Percentiles rank a stretch among this genome's conserved stretches.
Conservation (phyloP, 2,329 filamentous ascomycete species). For the Clarireedia homoeocarpa region DNA sequence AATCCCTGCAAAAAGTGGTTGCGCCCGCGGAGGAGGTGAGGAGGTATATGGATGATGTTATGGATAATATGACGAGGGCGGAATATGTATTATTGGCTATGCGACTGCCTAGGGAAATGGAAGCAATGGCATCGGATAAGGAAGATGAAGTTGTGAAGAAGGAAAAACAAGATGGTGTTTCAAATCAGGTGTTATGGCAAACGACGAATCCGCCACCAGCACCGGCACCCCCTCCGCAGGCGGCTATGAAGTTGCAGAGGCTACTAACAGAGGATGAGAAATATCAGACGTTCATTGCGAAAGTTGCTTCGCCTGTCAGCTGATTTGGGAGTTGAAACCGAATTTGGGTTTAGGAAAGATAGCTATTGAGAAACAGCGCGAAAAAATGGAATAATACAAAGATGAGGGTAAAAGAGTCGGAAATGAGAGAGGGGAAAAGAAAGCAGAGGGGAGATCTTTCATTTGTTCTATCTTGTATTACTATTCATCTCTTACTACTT, state of each 20-base stretch:
- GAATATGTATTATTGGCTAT: conserved; percentile 62
- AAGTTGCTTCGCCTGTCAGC: conserved; percentile 8
- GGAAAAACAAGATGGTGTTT: conserved; percentile 9
- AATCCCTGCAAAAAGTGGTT: conserved; percentile 53
- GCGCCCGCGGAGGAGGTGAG: conserved; percentile 55
- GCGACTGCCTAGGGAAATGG: conserved; percentile 45
- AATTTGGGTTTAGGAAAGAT: no score
- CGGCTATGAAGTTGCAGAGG: conserved; percentile 18
- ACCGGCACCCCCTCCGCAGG: not conserved
- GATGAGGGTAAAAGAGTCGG: not conserved
- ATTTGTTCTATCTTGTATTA: no score
- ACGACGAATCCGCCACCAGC: conserved; percentile 18
- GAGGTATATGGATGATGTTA: conserved; percentile 62
- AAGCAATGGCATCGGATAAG: not conserved
- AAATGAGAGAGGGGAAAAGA: not conserved
- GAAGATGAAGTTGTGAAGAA: not conserved
- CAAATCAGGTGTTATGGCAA: conserved; percentile 20
- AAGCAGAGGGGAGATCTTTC: not conserved
- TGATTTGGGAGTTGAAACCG: no score
- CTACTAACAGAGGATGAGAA: conserved; percentile 36
- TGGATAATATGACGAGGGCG: conserved; percentile 60
- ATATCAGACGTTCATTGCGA: conserved; percentile 38
- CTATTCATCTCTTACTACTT: no score
- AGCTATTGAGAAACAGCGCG: no score
- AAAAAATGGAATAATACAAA: not conserved